These are phyloP conservation scores for Fusarium sp. DNA, from an alignment of 2,329 filamentous ascomycete genomes.

Conservation along the genomic window DNA sequence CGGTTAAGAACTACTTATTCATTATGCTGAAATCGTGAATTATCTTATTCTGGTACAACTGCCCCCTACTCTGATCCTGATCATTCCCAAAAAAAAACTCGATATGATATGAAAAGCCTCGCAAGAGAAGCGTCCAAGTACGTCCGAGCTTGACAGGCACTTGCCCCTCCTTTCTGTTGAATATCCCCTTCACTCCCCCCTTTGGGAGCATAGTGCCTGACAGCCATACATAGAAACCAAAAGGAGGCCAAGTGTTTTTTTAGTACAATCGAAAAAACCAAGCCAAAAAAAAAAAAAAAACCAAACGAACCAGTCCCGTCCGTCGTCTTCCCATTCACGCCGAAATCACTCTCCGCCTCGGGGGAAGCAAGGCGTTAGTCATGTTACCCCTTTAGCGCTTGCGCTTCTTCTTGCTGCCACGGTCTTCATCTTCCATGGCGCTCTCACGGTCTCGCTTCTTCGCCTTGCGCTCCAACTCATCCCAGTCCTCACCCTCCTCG, in stretches of 20 bases:
- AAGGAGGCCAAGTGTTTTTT: conserved; percentile 18
- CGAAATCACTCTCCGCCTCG: conserved; percentile 4
- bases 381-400: conserved; percentile 47
- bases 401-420: conserved; percentile 73
- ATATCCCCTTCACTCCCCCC: background rate
- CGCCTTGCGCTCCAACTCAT: conserved; percentile 92
- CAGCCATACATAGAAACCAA: conserved; percentile 19
- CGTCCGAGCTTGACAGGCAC: conserved; percentile 8
- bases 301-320: conserved; percentile 2
- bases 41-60: conserved; percentile 32
- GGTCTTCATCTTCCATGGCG: conserved; percentile 67
- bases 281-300: conserved; percentile 11
- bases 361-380: background rate
- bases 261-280: conserved; percentile 34
- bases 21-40: conserved; percentile 35
- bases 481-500: conserved; percentile 90
- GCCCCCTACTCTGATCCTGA: conserved; percentile 21
- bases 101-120: conserved; percentile 3
- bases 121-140: background rate
- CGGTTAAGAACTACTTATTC: background rate
- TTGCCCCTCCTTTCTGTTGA: conserved; percentile 5
- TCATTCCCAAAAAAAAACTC: conserved; percentile 8
- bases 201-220: background rate
- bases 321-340: conserved; percentile 9
- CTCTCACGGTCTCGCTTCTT: conserved; percentile 83